phyloP scores from a whole-genome alignment of 2,329 filamentous ascomycete species.

The Orbilia blumenaviensis region DNA sequence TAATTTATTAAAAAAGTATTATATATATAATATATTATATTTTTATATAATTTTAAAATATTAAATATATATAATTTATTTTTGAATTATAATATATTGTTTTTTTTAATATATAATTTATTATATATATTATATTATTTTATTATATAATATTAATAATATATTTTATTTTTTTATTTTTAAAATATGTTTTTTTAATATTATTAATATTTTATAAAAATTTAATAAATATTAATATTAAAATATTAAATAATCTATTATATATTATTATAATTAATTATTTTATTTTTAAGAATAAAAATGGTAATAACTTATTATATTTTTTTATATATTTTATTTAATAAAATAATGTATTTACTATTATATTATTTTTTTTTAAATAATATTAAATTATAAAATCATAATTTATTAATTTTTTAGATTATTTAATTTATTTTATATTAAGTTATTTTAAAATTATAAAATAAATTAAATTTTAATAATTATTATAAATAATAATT shows the following conservation, averaged over 20 bases:
- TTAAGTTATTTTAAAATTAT: neutral
- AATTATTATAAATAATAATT: neutral
- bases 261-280: neutral
- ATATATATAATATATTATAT: neutral
- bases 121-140: neutral
- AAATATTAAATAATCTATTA: neutral
- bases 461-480: constrained; percentile 1
- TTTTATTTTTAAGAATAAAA: neutral
- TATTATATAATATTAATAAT: neutral
- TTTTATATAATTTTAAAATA: neutral
- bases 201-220: neutral
- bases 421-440: neutral
- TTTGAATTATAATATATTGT: neutral
- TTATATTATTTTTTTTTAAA: neutral
- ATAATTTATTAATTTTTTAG: neutral
- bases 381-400: neutral
- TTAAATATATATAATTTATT: neutral
- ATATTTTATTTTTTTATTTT: neutral
- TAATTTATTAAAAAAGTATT: neutral
- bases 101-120: neutral
- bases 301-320: neutral
- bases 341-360: neutral
- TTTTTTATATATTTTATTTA: neutral
- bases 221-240: no score
- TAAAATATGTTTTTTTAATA: neutral